These are phyloP conservation scores for Onygenales sp. DNA, from an alignment of 2,329 filamentous ascomycete genomes.

Conservation along the genomic window DNA sequence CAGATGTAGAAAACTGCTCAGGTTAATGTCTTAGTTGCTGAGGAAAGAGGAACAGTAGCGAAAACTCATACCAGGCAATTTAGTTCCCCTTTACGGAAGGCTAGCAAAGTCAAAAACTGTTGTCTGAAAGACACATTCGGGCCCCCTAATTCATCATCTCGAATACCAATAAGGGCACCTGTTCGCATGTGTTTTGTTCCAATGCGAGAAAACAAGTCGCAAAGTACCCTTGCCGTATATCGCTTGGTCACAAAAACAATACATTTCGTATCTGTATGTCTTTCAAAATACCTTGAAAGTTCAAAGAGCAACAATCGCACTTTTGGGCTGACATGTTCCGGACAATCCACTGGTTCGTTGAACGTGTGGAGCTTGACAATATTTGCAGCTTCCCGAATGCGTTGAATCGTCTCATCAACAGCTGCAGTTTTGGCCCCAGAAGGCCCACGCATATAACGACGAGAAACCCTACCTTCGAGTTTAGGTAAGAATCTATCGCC, in stretches of 20 bases:
- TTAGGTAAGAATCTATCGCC: constrained; percentile 53
- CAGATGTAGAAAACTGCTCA: constrained; percentile 50
- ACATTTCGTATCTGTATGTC: constrained; percentile 53
- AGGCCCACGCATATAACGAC: constrained; percentile 6
- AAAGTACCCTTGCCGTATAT: constrained; percentile 65
- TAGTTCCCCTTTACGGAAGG: constrained; percentile 49
- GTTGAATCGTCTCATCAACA: constrained; percentile 44
- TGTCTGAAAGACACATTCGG: constrained; percentile 59
- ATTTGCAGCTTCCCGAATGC: constrained; percentile 50
- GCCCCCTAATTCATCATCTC: constrained; percentile 42
- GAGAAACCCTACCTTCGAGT: constrained; percentile 43
- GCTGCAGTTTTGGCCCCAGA: constrained; percentile 19
- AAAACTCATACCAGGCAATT: constrained; percentile 41
- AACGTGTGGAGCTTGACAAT: constrained; percentile 48
- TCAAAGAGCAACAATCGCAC: constrained; percentile 53
- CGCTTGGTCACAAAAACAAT: constrained; percentile 82
- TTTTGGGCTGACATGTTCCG: constrained; percentile 59
- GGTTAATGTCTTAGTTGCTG: constrained; percentile 5
- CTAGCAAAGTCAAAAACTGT: constrained; percentile 64
- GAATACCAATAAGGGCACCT: constrained; percentile 56
- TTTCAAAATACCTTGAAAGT: constrained; percentile 54
- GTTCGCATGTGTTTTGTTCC: constrained; percentile 50
- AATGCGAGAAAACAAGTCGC: constrained; percentile 55
- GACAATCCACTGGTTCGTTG: constrained; percentile 20
- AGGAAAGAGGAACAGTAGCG: not conserved